Conservation (phyloP, 1,139 yeast genomes). For the Hemisphaericaspora xylanilytica region DNA sequence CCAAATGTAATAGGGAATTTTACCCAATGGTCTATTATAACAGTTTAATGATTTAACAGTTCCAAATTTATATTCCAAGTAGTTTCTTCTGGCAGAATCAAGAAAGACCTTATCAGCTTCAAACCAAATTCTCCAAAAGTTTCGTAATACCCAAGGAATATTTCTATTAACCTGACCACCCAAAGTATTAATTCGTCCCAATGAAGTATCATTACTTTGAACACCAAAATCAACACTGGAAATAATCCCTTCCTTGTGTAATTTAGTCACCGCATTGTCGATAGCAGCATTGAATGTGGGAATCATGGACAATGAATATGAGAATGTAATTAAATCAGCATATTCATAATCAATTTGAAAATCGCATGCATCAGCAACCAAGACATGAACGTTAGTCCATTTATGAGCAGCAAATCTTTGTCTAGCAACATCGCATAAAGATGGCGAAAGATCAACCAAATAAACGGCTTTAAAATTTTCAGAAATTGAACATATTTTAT, state of each 20-base stretch:
- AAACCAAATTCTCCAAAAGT: constrained; percentile 87
- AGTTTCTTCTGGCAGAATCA: constrained; percentile 79
- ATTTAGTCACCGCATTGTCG: constrained; percentile 58
- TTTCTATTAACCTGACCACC: constrained; percentile 73
- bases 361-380: constrained; percentile 75
- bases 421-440: constrained; percentile 69
- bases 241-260: constrained; percentile 57
- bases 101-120: constrained; percentile 79
- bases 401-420: constrained; percentile 49
- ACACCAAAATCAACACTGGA: constrained; percentile 81
- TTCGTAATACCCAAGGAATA: constrained; percentile 72
- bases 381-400: constrained; percentile 66
- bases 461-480: constrained; percentile 62
- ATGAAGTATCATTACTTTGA: constrained; percentile 60
- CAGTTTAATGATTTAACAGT: constrained; percentile 71
- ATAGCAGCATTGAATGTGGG: constrained; percentile 80
- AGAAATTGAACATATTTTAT: constrained; percentile 48
- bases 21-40: constrained; percentile 62
- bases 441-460: constrained; percentile 73
- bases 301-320: constrained; percentile 81
- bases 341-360: constrained; percentile 48
- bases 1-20: constrained; percentile 82
- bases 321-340: constrained; percentile 68
- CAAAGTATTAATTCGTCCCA: constrained; percentile 70
- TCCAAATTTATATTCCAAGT: constrained; percentile 77